Base-by-base conservation (phyloP, 169 alveolate species). In the Plasmodium vivax region DNA sequence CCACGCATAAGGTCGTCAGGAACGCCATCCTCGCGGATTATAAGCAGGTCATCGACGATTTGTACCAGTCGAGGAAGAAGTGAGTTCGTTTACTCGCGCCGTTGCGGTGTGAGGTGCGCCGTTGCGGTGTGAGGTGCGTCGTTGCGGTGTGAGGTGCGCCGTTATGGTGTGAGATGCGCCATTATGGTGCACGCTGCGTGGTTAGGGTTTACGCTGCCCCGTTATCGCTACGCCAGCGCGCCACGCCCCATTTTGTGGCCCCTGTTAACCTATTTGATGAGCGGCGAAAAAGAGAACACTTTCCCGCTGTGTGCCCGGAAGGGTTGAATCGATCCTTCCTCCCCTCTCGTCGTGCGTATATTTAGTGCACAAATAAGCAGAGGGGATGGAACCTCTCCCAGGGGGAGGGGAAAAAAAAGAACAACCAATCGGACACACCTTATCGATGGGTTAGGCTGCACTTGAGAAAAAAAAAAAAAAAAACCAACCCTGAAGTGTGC, bases 1-100 rank as follows among this genome's bases (percentile, higher is more conserved):
- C 99, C n/a, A 98, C 99, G 9, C 96, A 98, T 95, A 98, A 98
- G 93, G 94, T 98, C 19, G 98, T 98, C 83, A 97, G 99, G 80
- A 93, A 92, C 82, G 97, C 94, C 56, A 96, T 96, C 30, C 79
- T 93, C 12, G 85, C 80, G 32, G 83, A 58, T 82, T 97, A 97
- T 88, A 83, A 92, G 19, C 71, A 73, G 23, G 71, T 93, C 36
- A 83, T 97, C 47, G 93, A 97, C 73, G 93, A 96, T 41, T 77
- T 97, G 92, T 97, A 97, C 79, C 82, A 30, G 77, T 68, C 75
- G n/a, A 81, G 85, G 34, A 81, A 27, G 32, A 54, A 92, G 16
- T 92, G 41, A 85, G 73, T n/a, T 1, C 19, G 9, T 77, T 41
- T 77, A 27, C n/a, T 83, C 10, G 3, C 27, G 30, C 32, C 14